Evolutionary conservation across 179 eudicot genomes (phyloP).

Genomic region (Beta corolliflora): DNA sequence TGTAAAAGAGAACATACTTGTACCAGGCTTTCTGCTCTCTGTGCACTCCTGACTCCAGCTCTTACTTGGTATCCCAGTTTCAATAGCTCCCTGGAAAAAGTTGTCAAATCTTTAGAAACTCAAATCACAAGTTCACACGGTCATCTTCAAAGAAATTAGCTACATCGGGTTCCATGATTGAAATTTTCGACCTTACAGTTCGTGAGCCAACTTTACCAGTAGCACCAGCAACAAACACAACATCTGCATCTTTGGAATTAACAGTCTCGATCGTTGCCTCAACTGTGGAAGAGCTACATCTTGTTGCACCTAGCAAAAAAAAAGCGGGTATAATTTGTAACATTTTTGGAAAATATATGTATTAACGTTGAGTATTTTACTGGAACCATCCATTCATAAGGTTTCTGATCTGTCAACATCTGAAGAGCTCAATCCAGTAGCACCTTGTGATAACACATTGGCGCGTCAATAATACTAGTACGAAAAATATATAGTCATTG

Average conservation of each 20-base stretch:
- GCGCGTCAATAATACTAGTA: background rate
- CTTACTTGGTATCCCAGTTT: constrained; percentile 77
- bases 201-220: constrained; percentile 95
- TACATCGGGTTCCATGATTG: background rate
- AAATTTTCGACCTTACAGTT: constrained; percentile 64
- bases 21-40: constrained; percentile 73
- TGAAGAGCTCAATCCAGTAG: background rate
- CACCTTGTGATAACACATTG: background rate
- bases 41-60: constrained; percentile 85
- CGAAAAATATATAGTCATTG: background rate
- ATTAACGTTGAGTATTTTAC: background rate
- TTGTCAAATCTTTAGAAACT: constrained; percentile 6
- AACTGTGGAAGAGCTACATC: constrained; percentile 37
- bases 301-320: constrained; percentile 46
- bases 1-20: constrained; percentile 49
- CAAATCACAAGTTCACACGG: background rate
- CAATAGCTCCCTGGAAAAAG: constrained; percentile 76
- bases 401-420: background rate
- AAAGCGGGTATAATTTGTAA: no score
- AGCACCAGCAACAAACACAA: constrained; percentile 90
- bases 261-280: constrained; percentile 38
- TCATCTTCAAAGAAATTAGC: background rate
- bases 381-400: background rate
- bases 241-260: constrained; percentile 46
- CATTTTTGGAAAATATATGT: constrained; percentile 5